Percentiles rank a stretch among this genome's conserved stretches.
Evolutionary conservation across 129 eudicot genomes (phyloP).

Genomic region (Arctium minus): DNA sequence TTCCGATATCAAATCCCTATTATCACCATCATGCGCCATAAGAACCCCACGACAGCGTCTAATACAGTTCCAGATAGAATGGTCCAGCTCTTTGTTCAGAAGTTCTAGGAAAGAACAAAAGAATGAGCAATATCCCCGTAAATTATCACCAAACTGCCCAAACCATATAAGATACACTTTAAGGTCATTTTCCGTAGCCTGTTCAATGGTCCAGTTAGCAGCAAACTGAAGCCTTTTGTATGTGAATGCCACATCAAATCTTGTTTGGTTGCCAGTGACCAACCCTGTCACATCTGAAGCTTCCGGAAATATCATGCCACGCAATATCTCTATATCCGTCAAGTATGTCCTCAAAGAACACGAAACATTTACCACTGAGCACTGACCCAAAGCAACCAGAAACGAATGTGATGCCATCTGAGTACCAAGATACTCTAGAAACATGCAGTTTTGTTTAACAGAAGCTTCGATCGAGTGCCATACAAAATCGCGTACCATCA

Average conservation of each 20-base stretch:
- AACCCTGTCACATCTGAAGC: conserved; percentile 18
- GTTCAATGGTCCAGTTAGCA: conserved; percentile 86
- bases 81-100: conserved; percentile 50
- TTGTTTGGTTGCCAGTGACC: conserved; percentile 7
- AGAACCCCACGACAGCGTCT: conserved; percentile 27
- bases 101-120: conserved; percentile 37
- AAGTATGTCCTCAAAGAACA: conserved; percentile 32
- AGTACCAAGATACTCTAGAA: conserved; percentile 70
- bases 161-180: conserved; percentile 67
- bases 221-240: conserved; percentile 53
- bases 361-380: conserved; percentile 15
- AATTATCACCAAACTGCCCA: conserved; percentile 51
- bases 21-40: conserved; percentile 20
- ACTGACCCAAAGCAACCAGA: conserved; percentile 18
- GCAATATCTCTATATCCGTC: conserved; percentile 46
- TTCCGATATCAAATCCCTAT: conserved; percentile 21
- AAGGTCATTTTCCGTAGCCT: conserved; percentile 64
- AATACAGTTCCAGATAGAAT: conserved; percentile 71
- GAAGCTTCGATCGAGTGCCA: conserved; percentile 64
- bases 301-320: conserved; percentile 43
- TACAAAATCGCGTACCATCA: conserved; percentile 59
- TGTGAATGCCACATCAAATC: conserved; percentile 23
- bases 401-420: conserved; percentile 41
- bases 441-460: conserved; percentile 66
- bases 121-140: conserved; percentile 44